A percentile compares a stretch with the other conserved stretches of the same genome.
phyloP scores from a whole-genome alignment of 2,329 filamentous ascomycete species.

The Tolypocladium amazonense region DNA sequence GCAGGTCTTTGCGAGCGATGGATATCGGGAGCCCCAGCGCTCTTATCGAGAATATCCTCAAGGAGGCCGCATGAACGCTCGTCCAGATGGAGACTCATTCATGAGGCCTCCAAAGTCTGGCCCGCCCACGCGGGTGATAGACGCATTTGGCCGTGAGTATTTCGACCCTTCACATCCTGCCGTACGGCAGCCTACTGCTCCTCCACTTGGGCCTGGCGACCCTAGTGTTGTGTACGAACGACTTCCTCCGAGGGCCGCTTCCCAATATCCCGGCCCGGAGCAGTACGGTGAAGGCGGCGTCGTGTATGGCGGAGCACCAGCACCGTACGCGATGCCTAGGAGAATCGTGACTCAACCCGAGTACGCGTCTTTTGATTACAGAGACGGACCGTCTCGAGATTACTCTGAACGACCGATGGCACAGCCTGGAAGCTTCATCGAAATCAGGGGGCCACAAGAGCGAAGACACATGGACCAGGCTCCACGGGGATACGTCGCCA shows the following conservation, averaged over 20 bases:
- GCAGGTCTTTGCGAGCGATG: conserved; percentile 29
- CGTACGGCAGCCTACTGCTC: conserved; percentile 42
- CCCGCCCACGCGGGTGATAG: conserved; percentile 61
- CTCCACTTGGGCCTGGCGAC: conserved; percentile 33
- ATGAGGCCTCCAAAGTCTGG: conserved; percentile 41
- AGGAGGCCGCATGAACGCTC: conserved; percentile 33
- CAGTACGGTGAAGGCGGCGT: conserved; percentile 38
- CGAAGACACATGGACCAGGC: conserved; percentile 32
- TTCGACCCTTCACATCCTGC: conserved; percentile 39
- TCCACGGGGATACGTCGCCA: conserved; percentile 41
- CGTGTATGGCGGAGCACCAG: conserved; percentile 40
- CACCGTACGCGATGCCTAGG: conserved; percentile 36
- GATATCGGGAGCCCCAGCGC: conserved; percentile 28
- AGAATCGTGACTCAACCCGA: conserved; percentile 55
- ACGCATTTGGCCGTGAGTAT: conserved; percentile 77
- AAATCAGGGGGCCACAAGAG: conserved; percentile 31
- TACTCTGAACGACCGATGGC: conserved; percentile 40
- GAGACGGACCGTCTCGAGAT: conserved; percentile 46
- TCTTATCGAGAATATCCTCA: conserved; percentile 34
- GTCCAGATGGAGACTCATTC: conserved; percentile 38
- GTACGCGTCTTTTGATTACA: conserved; percentile 37
- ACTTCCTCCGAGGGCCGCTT: conserved; percentile 37
- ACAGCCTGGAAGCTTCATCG: conserved; percentile 33
- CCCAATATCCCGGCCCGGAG: conserved; percentile 35
- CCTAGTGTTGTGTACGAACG: conserved; percentile 58